Percentiles rank a stretch among this genome's conserved stretches.
Conservation (phyloP, 2,329 filamentous ascomycete genomes). For the Colletotrichum endophyticum region DNA sequence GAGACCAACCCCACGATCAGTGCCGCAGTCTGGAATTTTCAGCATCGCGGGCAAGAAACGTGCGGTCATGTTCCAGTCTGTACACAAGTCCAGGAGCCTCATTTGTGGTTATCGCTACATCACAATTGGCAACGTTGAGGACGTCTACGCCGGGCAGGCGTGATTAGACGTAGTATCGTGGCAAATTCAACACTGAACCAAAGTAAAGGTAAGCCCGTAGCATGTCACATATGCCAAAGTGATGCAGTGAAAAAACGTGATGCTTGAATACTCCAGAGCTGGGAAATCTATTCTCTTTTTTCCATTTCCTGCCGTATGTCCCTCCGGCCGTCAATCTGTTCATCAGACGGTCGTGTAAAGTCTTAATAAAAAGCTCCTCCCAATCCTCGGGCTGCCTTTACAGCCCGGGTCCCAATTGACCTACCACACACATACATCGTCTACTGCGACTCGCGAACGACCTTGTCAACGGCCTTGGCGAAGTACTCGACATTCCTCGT, state of each 20-base stretch:
- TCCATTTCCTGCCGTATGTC: not conserved
- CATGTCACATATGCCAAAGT: too few relatives aligned
- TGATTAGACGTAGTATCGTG: too few relatives aligned
- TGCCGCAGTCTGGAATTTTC: not conserved
- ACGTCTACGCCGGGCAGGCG: too few relatives aligned
- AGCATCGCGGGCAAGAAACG: accelerated
- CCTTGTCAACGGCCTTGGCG: constrained; percentile 85
- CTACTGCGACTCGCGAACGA: constrained; percentile 63
- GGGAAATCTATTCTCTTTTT: constrained; percentile 9
- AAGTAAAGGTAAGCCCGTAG: not conserved
- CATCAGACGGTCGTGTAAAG: not conserved
- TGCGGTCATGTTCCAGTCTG: not conserved
- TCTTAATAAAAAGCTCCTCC: not conserved
- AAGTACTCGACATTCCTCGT: constrained; percentile 92
- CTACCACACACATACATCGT: not conserved
- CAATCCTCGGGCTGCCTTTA: not conserved
- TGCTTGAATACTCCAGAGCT: constrained; percentile 1
- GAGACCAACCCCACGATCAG: accelerated
- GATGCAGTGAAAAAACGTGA: not conserved
- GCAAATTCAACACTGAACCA: not conserved
- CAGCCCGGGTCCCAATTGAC: not conserved
- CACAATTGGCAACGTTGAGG: not conserved
- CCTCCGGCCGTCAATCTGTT: not conserved
- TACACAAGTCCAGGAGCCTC: not conserved
- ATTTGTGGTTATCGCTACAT: too few relatives aligned